A percentile compares a stretch with the other conserved stretches of the same genome.
These are phyloP conservation scores for Leucocoprinus leucothites DNA, from an alignment of 768 basidiomycete genomes.

Conservation along the genomic window DNA sequence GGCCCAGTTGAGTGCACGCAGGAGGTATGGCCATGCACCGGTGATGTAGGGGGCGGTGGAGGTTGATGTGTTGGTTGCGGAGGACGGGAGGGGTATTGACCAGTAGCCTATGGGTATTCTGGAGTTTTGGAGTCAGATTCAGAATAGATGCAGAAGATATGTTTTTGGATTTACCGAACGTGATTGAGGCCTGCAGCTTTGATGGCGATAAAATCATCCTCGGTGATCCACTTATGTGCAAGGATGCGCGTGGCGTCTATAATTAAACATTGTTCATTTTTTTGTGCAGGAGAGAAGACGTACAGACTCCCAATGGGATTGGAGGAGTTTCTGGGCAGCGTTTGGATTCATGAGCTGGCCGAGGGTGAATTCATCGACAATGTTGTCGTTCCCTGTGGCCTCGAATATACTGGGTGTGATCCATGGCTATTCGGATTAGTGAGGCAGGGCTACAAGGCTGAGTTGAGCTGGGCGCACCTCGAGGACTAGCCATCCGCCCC, in stretches of 20 bases:
- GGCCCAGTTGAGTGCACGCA: slow-evolving; percentile 64
- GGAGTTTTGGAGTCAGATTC: not conserved
- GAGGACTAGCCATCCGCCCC: slow-evolving; percentile 64
- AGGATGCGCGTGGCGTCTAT: slow-evolving; percentile 7
- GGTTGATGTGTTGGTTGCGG: slow-evolving; percentile 34
- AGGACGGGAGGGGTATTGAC: slow-evolving; percentile 66
- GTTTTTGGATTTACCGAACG: slow-evolving; percentile 62
- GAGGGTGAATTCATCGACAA: slow-evolving; percentile 64
- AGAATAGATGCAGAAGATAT: not conserved
- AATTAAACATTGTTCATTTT: not conserved
- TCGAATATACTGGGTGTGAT: slow-evolving; percentile 75
- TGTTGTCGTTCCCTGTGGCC: slow-evolving; percentile 49
- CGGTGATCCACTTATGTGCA: slow-evolving; percentile 51
- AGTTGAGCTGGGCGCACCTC: slow-evolving; percentile 34
- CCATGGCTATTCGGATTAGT: slow-evolving; percentile 52
- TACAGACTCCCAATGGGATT: slow-evolving; percentile 56
- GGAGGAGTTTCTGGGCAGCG: slow-evolving; percentile 39
- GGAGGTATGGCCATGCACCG: slow-evolving; percentile 70
- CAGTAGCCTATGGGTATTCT: slow-evolving; percentile 76
- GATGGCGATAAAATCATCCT: slow-evolving; percentile 67
- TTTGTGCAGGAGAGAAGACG: slow-evolving; percentile 11
- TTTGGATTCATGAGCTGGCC: slow-evolving; percentile 47
- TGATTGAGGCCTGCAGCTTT: slow-evolving; percentile 66
- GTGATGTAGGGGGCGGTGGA: slow-evolving; percentile 48
- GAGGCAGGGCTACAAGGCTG: not conserved